These are phyloP conservation scores for Talaromyces adpressus DNA, from an alignment of 495 filamentous ascomycete genomes.

Conservation along the genomic window DNA sequence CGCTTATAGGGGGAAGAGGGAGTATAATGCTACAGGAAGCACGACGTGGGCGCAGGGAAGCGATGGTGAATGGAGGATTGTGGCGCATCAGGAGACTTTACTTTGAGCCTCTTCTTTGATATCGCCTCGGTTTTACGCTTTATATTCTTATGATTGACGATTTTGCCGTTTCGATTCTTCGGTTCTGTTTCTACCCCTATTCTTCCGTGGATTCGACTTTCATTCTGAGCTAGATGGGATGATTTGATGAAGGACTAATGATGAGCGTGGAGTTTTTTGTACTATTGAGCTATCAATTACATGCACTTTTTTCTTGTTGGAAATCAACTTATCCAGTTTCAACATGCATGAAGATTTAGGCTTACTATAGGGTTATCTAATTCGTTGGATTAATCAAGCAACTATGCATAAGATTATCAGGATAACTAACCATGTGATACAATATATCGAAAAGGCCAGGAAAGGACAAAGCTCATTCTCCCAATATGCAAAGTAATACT, in stretches of 20 bases:
- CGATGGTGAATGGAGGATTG: conserved; percentile 38
- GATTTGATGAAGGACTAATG: neutral
- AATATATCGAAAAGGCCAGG: neutral
- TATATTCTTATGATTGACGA: neutral
- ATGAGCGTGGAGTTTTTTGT: neutral
- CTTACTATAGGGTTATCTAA: neutral
- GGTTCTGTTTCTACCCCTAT: neutral
- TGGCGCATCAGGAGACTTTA: conserved; percentile 32
- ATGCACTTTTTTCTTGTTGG: neutral
- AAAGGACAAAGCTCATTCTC: no score
- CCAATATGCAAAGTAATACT: neutral
- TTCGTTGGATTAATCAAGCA: neutral
- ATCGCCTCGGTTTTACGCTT: neutral
- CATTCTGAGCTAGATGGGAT: neutral
- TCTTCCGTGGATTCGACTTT: neutral
- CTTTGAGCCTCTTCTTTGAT: conserved; percentile 13
- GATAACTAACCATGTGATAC: neutral
- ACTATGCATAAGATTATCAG: neutral
- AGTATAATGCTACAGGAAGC: conserved; percentile 27
- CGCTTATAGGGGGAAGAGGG: conserved; percentile 19
- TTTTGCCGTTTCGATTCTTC: neutral
- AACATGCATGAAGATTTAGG: neutral
- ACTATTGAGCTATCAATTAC: neutral
- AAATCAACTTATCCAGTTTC: neutral
- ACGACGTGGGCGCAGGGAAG: conserved; percentile 40